phyloP scores from a whole-genome alignment of 345 rosid species.

The Populus deltoides region DNA sequence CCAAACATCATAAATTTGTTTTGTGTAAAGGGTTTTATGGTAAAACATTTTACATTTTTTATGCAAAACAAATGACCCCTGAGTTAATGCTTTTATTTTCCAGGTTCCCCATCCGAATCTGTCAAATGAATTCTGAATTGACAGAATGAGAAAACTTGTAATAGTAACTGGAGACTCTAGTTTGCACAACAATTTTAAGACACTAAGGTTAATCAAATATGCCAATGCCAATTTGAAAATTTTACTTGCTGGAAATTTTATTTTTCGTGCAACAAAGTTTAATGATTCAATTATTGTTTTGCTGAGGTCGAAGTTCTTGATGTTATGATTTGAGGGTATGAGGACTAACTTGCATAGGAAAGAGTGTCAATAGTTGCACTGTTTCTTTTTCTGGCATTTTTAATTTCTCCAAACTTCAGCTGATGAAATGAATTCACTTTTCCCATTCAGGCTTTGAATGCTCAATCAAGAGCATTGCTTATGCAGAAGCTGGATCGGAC shows the following conservation, averaged over 20 bases:
- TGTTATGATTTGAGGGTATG: neutral
- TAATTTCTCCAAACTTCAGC: neutral
- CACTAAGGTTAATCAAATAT: neutral
- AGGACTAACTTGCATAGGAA: neutral
- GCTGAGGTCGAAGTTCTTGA: neutral
- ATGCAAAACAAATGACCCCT: no score
- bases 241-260: neutral
- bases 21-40: no score
- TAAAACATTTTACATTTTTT: no score
- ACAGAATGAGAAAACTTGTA: neutral
- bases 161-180: neutral
- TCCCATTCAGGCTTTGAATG: conserved; percentile 66
- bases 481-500: conserved; percentile 89
- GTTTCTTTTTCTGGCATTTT: neutral
- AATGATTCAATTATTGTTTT: neutral
- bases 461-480: conserved; percentile 80
- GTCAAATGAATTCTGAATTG: no score
- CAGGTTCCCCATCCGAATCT: no score
- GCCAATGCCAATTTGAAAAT: neutral
- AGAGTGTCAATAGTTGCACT: neutral
- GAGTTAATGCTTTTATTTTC: no score
- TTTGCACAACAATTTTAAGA: neutral
- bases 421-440: conserved; percentile 2
- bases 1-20: no score
- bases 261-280: neutral